Evolutionary conservation across 192 early-diverging fungal genomes (phyloP).

Genomic region (Umbelopsis vinacea): DNA sequence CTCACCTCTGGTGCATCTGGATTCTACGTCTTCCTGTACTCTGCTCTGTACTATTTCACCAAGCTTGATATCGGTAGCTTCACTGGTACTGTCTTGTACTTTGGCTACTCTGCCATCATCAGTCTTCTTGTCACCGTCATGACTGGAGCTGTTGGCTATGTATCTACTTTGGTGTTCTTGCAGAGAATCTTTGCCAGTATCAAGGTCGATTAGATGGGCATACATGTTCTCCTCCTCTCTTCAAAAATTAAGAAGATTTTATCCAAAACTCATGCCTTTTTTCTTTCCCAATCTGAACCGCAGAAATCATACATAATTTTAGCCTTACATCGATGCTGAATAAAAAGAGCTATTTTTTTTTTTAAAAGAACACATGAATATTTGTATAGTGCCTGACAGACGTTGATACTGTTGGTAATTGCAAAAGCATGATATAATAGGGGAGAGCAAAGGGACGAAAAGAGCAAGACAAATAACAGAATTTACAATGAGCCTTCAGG

Average conservation of each 20-base stretch:
- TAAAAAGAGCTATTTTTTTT: too few species aligned
- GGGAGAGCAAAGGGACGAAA: background rate
- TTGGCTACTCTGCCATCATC: conserved; percentile 84
- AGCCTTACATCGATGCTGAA: too few species aligned
- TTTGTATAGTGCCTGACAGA: too few species aligned
- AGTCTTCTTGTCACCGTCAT: conserved; percentile 79
- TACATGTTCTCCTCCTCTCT: background rate
- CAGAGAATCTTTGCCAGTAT: conserved; percentile 82
- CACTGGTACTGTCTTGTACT: conserved; percentile 83
- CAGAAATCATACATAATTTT: too few species aligned
- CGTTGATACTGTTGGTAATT: too few species aligned
- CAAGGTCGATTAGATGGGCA: conserved; percentile 73
- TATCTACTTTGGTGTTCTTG: conserved; percentile 78
- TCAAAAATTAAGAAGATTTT: too few species aligned
- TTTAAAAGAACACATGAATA: too few species aligned
- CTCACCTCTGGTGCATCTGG: conserved; percentile 84
- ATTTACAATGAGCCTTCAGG: conserved; percentile 4
- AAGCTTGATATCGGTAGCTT: conserved; percentile 79
- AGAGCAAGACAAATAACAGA: background rate
- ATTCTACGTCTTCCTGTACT: conserved; percentile 89
- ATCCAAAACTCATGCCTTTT: too few species aligned
- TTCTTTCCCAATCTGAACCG: background rate
- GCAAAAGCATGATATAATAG: too few species aligned
- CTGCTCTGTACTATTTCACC: conserved; percentile 83
- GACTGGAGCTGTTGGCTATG: conserved; percentile 82